Conservation (phyloP, 2,329 filamentous ascomycete species). For the Ceratocystis diversiconidia region DNA sequence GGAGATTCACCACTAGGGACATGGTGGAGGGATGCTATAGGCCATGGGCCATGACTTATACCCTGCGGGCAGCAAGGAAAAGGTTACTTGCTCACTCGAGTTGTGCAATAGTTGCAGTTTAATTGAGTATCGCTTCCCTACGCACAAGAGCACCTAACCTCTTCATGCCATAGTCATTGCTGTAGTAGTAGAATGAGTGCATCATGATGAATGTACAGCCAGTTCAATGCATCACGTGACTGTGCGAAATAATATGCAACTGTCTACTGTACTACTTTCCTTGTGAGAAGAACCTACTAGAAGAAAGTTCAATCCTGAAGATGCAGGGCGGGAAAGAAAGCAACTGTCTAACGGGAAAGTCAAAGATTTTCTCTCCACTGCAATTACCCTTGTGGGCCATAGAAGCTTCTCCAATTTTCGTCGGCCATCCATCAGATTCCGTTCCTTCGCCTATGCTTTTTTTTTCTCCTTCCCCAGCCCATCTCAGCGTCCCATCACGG, state of each 20-base stretch:
- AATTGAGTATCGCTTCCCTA: no score
- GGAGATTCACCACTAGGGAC: not conserved
- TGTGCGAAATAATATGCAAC: not conserved
- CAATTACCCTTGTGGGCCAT: slow-evolving; percentile 12
- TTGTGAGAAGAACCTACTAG: not conserved
- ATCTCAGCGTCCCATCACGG: slow-evolving; percentile 1
- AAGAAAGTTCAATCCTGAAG: not conserved
- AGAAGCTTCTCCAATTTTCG: slow-evolving; percentile 21
- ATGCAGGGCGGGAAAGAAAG: not conserved
- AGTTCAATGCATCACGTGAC: not conserved
- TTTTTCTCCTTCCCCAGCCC: slow-evolving; percentile 12
- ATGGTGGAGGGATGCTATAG: not conserved
- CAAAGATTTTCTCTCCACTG: not conserved
- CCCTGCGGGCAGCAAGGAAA: not conserved
- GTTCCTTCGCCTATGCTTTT: slow-evolving; percentile 9
- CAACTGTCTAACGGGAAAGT: not conserved
- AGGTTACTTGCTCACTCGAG: not conserved
- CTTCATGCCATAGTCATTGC: no score
- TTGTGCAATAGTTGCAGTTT: no score
- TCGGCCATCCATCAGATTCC: slow-evolving; percentile 7
- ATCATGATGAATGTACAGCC: not conserved
- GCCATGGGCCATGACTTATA: not conserved
- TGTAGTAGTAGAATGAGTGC: no score
- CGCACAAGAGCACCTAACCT: no score
- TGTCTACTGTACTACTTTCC: not conserved